Conservation (phyloP, 371 early-diverging fungal genomes). For the Rhizopus microsporus region DNA sequence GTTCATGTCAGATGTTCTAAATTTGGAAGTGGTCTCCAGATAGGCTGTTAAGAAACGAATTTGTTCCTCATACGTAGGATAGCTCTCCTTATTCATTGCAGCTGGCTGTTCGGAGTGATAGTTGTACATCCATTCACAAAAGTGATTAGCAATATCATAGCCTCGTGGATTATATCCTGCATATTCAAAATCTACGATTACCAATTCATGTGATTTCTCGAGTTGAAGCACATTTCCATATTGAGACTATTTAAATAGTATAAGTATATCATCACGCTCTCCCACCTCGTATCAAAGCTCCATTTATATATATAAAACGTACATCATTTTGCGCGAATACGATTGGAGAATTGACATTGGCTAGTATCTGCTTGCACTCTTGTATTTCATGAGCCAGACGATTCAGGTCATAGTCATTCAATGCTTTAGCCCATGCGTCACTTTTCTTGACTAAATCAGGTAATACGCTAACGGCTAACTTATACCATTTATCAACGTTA, state of each 20-base stretch:
- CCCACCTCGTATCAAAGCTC: too few relatives aligned
- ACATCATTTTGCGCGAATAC: conserved; percentile 89
- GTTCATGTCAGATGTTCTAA: conserved; percentile 25
- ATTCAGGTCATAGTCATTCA: conserved; percentile 44
- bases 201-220: conserved; percentile 57
- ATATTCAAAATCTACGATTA: conserved; percentile 86
- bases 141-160: conserved; percentile 88
- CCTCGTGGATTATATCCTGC: conserved; percentile 87
- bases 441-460: conserved; percentile 21
- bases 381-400: conserved; percentile 51
- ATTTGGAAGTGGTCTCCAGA: conserved; percentile 38
- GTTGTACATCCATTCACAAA: conserved; percentile 88
- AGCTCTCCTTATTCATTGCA: conserved; percentile 42
- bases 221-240: conserved; percentile 83
- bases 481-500: conserved; percentile 70
- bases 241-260: conserved; percentile 54
- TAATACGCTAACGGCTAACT: conserved; percentile 13
- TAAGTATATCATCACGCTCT: background rate
- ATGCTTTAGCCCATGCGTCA: conserved; percentile 17
- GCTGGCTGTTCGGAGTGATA: conserved; percentile 71
- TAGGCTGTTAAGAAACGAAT: conserved; percentile 69
- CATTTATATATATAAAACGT: conserved; percentile 23
- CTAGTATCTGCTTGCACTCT: conserved; percentile 43
- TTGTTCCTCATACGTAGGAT: conserved; percentile 68
- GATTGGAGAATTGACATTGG: conserved; percentile 52